Percentiles rank a stretch among this genome's conserved stretches.
These are phyloP conservation scores for Arthrobotrys iridis DNA, from an alignment of 2,329 filamentous ascomycete species.

Conservation along the genomic window DNA sequence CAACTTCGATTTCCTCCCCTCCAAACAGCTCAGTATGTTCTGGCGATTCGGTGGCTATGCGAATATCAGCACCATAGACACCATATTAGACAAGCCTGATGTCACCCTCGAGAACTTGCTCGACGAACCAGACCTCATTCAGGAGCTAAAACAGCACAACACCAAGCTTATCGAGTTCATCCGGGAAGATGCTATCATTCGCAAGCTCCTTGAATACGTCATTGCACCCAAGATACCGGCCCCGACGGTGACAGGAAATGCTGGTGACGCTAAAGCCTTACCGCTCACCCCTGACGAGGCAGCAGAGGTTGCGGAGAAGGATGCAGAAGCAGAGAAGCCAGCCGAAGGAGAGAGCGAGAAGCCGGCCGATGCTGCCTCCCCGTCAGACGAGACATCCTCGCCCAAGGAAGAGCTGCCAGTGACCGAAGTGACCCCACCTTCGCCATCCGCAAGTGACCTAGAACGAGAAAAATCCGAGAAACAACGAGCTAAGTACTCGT, in stretches of 20 bases:
- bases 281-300: constrained; percentile 44
- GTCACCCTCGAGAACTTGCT: constrained; percentile 95
- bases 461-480: constrained; percentile 84
- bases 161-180: constrained; percentile 96
- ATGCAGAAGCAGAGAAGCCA: constrained; percentile 66
- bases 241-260: constrained; percentile 31
- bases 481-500: constrained; percentile 91
- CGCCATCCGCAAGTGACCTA: constrained; percentile 63
- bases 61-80: constrained; percentile 95
- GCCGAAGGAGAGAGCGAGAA: constrained; percentile 65
- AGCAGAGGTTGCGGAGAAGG: constrained; percentile 60
- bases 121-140: constrained; percentile 93
- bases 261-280: constrained; percentile 59
- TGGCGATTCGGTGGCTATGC: constrained; percentile 99
- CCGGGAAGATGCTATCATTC: constrained; percentile 83
- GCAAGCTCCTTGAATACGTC: constrained; percentile 89
- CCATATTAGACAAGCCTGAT: constrained; percentile 92
- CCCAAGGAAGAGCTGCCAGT: constrained; percentile 53
- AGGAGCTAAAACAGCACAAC: constrained; percentile 98
- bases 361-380: constrained; percentile 33
- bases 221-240: constrained; percentile 73
- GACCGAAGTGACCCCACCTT: constrained; percentile 58
- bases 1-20: constrained; percentile 29
- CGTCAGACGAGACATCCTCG: constrained; percentile 35
- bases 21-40: constrained; percentile 78